Conservation (phyloP, 2,329 filamentous ascomycete species). For the Coccinonectria pachysandricola region DNA sequence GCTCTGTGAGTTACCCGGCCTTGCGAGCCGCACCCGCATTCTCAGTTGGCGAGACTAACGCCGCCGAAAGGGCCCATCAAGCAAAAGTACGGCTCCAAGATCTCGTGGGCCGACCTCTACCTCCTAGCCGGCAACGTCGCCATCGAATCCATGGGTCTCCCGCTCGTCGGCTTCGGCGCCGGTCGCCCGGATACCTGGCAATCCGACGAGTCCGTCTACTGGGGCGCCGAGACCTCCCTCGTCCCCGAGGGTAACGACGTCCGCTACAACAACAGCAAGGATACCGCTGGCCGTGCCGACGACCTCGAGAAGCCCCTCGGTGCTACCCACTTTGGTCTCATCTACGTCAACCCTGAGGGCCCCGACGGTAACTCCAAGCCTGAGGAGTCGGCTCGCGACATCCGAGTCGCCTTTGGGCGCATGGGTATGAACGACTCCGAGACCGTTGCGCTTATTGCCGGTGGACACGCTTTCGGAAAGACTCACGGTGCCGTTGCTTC, state of each 20-base stretch:
- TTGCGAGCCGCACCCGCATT: too few species aligned
- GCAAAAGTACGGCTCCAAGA: slow-evolving; percentile 75
- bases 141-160: slow-evolving; percentile 65
- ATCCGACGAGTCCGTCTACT: slow-evolving; percentile 67
- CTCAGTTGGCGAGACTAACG: too few species aligned
- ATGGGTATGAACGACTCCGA: slow-evolving; percentile 82
- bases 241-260: slow-evolving; percentile 54
- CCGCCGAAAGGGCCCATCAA: slow-evolving; percentile 64
- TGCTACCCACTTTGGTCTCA: slow-evolving; percentile 60
- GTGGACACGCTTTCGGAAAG: slow-evolving; percentile 73
- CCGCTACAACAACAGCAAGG: slow-evolving; percentile 50
- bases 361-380: slow-evolving; percentile 64
- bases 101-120: slow-evolving; percentile 68
- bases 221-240: slow-evolving; percentile 67
- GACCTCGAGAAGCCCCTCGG: slow-evolving; percentile 59
- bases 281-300: slow-evolving; percentile 41
- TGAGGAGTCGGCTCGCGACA: slow-evolving; percentile 57
- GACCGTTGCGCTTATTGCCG: slow-evolving; percentile 69
- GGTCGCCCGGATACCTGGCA: slow-evolving; percentile 66
- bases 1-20: slow-evolving; percentile 35
- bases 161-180: slow-evolving; percentile 63
- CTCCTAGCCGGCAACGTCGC: slow-evolving; percentile 67
- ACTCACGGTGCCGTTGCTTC: slow-evolving; percentile 62
- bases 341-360: slow-evolving; percentile 75
- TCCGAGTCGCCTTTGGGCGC: slow-evolving; percentile 62